phyloP scores from a whole-genome alignment of 1,284 basidiomycete species.

The Trametes sp. region DNA sequence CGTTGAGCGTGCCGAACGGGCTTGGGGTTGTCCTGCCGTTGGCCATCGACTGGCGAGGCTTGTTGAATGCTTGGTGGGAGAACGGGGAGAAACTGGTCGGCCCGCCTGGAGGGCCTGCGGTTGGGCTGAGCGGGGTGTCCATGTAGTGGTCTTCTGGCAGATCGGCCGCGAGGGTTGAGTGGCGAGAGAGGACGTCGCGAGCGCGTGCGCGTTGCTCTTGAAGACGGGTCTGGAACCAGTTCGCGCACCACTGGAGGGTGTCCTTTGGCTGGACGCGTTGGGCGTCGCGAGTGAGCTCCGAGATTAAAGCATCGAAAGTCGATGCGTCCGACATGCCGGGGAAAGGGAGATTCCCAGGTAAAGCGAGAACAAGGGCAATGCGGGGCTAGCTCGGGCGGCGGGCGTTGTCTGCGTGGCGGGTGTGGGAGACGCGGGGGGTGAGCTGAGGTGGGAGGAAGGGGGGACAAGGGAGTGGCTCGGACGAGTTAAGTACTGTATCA shows the following conservation, averaged over 20 bases:
- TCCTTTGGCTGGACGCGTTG: constrained; percentile 88
- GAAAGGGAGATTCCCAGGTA: background rate
- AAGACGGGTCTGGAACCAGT: constrained; percentile 91
- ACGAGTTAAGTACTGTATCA: constrained; percentile 17
- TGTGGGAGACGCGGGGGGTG: constrained; percentile 8
- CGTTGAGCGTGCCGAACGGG: constrained; percentile 79
- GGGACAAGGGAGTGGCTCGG: constrained; percentile 20
- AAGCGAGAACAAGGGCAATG: constrained; percentile 2
- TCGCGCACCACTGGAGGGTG: constrained; percentile 92
- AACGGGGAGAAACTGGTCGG: constrained; percentile 52
- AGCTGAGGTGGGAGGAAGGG: background rate
- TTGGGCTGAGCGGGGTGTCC: constrained; percentile 57
- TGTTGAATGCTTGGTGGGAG: constrained; percentile 50
- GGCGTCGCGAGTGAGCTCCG: constrained; percentile 88
- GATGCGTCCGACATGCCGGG: constrained; percentile 52
- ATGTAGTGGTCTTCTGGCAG: constrained; percentile 66
- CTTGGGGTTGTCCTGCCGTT: constrained; percentile 59
- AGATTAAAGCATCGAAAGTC: constrained; percentile 82
- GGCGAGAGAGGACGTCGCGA: constrained; percentile 67
- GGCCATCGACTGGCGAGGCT: constrained; percentile 55
- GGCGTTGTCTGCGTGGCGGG: background rate
- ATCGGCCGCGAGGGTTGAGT: constrained; percentile 54
- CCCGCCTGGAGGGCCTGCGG: constrained; percentile 40
- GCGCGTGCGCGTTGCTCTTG: constrained; percentile 82
- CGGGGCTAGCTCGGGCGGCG: constrained; percentile 9